Evolutionary conservation across 345 rosid species (phyloP), one percentile per base, ranked within the genome.

Genomic region (Melaleuca alternifolia): DNA sequence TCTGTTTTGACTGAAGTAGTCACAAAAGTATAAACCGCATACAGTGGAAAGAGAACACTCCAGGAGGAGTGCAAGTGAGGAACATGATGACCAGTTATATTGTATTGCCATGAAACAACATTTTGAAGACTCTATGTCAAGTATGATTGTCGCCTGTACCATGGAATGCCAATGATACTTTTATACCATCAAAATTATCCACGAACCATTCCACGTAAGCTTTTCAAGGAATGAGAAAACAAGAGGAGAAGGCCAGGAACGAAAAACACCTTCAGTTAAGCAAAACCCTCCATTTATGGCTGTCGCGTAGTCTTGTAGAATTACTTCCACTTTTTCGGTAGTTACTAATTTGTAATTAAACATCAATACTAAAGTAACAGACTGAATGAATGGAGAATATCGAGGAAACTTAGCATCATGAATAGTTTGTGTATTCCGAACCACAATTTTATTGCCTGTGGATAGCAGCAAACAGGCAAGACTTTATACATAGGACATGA

Each of bases 101-200:
- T 57, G 4, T 57, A 26, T 26, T 57, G 7, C 65, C 30, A 57
- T 5, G 0, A 57, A 0, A 57, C 41, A 41, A 41, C 41, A 4
- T 41, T 4, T 41, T 41, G 4, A 41, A 41, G 41, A 41, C 41
- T 7, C 41, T 7, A 57, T 57, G 65, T 7, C 26, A 1, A 0
- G 65, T 57, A 2, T 26, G 33, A 57, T 57, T 57, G 7, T 57
- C 26, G 2, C 33, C 65, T 11, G 8, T 57, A 11, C 33, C 30
- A 57, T 26, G 6, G 16, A 57, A 57, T 26, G 65, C 8, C 26
- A 26, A 10, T 2, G 11, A 30, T 57, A 57, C 65, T 57, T 26
- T 11, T 57, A 57, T 26, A 57, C 30, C 30, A 10, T 57, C 6
- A n/a, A n/a, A n/a, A n/a, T 14, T 2, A 18, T 54, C 56, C 56